These are phyloP conservation scores for Hyaloscypha finlandica DNA, from an alignment of 495 filamentous ascomycete genomes.

Conservation along the genomic window DNA sequence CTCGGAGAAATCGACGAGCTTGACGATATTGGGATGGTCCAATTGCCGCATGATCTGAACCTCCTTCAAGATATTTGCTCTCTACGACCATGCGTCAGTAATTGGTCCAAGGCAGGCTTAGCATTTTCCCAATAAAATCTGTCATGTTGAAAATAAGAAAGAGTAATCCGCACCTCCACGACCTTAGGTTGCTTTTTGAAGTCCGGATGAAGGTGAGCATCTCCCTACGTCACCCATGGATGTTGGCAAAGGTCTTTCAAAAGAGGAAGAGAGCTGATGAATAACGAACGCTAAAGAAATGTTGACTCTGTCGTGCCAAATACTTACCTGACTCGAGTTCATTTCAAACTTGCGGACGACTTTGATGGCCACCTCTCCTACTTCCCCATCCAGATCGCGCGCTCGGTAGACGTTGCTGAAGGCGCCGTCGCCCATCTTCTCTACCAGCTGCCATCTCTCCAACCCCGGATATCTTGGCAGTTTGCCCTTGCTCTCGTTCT, in stretches of 20 bases:
- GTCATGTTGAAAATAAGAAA: constrained; percentile 29
- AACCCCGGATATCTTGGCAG: constrained; percentile 90
- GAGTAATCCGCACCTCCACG: constrained; percentile 80
- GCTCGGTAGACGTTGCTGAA: constrained; percentile 99
- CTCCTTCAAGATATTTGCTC: constrained; percentile 96
- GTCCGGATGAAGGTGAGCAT: constrained; percentile 87
- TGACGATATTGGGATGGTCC: constrained; percentile 94
- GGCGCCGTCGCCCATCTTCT: constrained; percentile 99
- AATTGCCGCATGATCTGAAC: constrained; percentile 98
- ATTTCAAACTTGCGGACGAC: constrained; percentile 99
- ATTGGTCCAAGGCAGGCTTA: constrained; percentile 23
- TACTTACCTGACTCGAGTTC: constrained; percentile 93
- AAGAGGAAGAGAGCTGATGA: constrained; percentile 23
- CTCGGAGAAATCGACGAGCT: constrained; percentile 90
- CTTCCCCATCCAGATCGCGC: constrained; percentile 64
- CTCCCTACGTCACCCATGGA: constrained; percentile 59
- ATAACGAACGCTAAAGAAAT: constrained; percentile 19
- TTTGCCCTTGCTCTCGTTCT: constrained; percentile 79
- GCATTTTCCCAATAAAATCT: constrained; percentile 24
- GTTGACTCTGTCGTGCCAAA: constrained; percentile 28
- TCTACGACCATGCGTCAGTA: constrained; percentile 50
- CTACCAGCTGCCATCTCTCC: constrained; percentile 84
- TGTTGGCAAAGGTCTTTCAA: constrained; percentile 32
- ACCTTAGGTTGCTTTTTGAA: constrained; percentile 92
- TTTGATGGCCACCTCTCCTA: constrained; percentile 91